Percentiles rank a stretch among this genome's conserved stretches.
phyloP scores from a whole-genome alignment of 2,329 filamentous ascomycete genomes.

The Coniochaeta sp. region DNA sequence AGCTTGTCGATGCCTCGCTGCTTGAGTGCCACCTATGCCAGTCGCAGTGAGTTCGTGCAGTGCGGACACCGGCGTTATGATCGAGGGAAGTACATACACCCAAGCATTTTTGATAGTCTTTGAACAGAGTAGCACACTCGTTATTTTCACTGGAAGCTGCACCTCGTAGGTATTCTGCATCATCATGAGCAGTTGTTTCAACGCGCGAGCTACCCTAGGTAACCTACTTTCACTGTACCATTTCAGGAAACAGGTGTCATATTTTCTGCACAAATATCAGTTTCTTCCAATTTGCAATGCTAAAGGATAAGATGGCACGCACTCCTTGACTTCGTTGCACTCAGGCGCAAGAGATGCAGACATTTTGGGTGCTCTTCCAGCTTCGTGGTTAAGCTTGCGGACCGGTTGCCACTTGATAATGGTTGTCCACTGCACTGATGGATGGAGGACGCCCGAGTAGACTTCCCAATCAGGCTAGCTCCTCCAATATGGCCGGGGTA shows the following conservation, averaged over 20 bases:
- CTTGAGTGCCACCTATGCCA: conserved; percentile 72
- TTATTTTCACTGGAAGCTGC: conserved; percentile 66
- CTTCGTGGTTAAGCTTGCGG: neutral
- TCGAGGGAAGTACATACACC: conserved; percentile 47
- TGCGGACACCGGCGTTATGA: neutral
- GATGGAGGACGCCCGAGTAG: too few species aligned
- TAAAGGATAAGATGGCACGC: conserved; percentile 21
- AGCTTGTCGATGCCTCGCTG: conserved; percentile 88
- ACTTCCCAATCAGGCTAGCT: too few species aligned
- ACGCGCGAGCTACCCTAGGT: neutral
- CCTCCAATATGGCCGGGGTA: too few species aligned
- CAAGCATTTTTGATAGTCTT: conserved; percentile 80
- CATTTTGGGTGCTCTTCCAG: conserved; percentile 42
- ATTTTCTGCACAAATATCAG: conserved; percentile 51
- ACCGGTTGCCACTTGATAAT: too few species aligned
- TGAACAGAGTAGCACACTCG: conserved; percentile 81
- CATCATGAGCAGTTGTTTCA: neutral
- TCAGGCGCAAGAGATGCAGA: conserved; percentile 90
- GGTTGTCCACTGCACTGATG: too few species aligned
- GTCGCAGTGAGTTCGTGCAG: neutral
- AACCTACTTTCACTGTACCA: conserved; percentile 96
- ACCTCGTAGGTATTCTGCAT: conserved; percentile 78
- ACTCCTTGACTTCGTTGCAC: conserved; percentile 96
- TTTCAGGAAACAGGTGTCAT: conserved; percentile 95
- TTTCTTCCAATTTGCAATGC: too few species aligned